Evolutionary conservation across 306 rosid genomes (phyloP), one percentile per base, ranked within the genome.

Genomic region (Acacia acuminata): DNA sequence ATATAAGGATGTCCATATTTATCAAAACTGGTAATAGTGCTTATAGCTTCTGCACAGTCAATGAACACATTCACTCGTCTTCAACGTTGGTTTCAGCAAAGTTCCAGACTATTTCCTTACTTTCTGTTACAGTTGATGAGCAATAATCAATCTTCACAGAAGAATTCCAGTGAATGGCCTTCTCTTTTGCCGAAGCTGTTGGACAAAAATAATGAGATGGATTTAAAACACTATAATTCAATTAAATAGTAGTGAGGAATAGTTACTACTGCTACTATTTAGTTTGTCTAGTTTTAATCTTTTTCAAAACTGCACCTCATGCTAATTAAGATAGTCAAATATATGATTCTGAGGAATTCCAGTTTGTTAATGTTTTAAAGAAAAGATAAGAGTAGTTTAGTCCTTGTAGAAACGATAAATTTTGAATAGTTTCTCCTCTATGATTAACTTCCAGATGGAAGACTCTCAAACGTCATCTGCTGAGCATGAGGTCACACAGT

Each of bases 381-480:
- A 51, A 32, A 53, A 75, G n/a, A 76, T 76, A 16, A 22, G n/a
- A 5, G 25, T 17, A 16, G 22, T n/a, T 48, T 61, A 70, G 24
- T 85, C 66, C 43, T 44, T 3, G 34, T 69, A 38, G 30, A 13
- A 71, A 45, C 58, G 13, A 25, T n/a, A 25, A 45, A 45, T 70
- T 68, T 76, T 75, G 80, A 34, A 51, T 40, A 61, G 8, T 77
- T 67, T 75, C 42, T 64, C 19, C 5, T 20, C 32, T 73, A 10
- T 76, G 60, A 68, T 77, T 83, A 60, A 27, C 70, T 88, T 42
- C 27, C 84, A 90, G 97, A 81, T 93, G 97, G 97, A 91, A 82
- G 86, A 79, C 85, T 79, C 89, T 93, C 85, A 91, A 88, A 84
- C 87, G 92, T 12, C 94, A 93, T 25, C 79, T 93, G 89, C 84